These are phyloP conservation scores for Elsinoe fawcettii DNA, from an alignment of 2,329 filamentous ascomycete species.

Conservation along the genomic window DNA sequence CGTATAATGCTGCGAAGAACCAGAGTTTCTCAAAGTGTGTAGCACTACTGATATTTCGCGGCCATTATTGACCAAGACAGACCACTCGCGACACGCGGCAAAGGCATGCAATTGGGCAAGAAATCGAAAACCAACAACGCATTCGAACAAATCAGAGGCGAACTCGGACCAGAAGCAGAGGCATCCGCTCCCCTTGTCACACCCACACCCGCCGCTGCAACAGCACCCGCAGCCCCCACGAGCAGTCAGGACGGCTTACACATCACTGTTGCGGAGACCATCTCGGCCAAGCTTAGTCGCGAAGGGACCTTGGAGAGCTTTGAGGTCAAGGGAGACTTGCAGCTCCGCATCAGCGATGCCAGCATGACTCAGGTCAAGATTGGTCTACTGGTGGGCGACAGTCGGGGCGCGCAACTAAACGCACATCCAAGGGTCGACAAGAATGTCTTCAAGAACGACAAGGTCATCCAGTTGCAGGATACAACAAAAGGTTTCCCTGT, in stretches of 20 bases:
- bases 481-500: conserved; percentile 80
- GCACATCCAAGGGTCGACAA: conserved; percentile 97
- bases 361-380: conserved; percentile 89
- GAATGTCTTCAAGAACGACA: conserved; percentile 71
- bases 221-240: conserved; percentile 46
- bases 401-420: conserved; percentile 81
- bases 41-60: conserved; percentile 20
- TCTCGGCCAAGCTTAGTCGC: conserved; percentile 78
- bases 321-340: conserved; percentile 84
- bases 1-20: conserved; percentile 96
- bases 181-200: conserved; percentile 61
- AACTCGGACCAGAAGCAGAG: conserved; percentile 80
- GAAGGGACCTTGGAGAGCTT: conserved; percentile 83
- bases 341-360: conserved; percentile 80
- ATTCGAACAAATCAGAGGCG: conserved; percentile 89
- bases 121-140: conserved; percentile 97
- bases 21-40: conserved; percentile 66
- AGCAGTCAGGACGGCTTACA: conserved; percentile 74
- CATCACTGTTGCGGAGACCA: conserved; percentile 79
- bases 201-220: conserved; percentile 43
- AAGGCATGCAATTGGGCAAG: conserved; percentile 98
- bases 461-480: conserved; percentile 85
- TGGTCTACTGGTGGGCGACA: conserved; percentile 65
- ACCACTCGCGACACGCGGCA: conserved; percentile 67
- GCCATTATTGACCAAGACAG: conserved; percentile 32